Conservation (phyloP, 2,329 filamentous ascomycete genomes). For the Penicillium polonicum region DNA sequence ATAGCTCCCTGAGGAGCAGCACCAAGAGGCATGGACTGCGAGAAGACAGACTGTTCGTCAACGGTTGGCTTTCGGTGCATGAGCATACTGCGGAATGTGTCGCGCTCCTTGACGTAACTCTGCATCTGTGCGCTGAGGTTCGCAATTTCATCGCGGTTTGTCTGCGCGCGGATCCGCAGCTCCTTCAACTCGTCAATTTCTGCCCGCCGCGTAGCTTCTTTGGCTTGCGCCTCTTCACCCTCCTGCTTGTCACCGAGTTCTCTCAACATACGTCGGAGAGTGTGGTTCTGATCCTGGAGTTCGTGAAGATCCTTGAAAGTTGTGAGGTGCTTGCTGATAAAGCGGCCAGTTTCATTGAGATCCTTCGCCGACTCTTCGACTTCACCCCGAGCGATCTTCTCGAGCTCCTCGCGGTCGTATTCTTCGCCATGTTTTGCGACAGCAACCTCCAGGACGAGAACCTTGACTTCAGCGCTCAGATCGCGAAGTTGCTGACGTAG, state of each 20-base stretch:
- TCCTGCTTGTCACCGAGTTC: constrained; percentile 87
- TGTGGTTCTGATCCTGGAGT: constrained; percentile 82
- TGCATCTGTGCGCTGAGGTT: constrained; percentile 80
- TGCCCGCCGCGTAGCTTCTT: constrained; percentile 54
- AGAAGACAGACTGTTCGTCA: constrained; percentile 64
- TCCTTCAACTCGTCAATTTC: constrained; percentile 69
- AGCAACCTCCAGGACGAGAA: constrained; percentile 83
- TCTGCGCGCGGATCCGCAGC: constrained; percentile 69
- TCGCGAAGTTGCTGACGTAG: constrained; percentile 85
- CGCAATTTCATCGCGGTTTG: constrained; percentile 80
- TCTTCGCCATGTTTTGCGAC: constrained; percentile 72
- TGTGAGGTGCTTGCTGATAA: constrained; percentile 87
- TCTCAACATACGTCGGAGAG: constrained; percentile 77
- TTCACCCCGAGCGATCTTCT: constrained; percentile 74
- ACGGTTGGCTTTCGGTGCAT: constrained; percentile 68
- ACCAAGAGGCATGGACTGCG: constrained; percentile 64
- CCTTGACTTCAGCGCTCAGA: constrained; percentile 83
- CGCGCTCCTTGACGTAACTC: constrained; percentile 91
- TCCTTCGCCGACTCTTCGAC: constrained; percentile 70
- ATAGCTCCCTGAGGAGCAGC: constrained; percentile 48
- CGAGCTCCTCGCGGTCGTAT: constrained; percentile 71
- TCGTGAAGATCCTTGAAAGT: constrained; percentile 83
- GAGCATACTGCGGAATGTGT: constrained; percentile 95
- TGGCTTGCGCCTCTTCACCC: constrained; percentile 74
- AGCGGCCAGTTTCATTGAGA: constrained; percentile 78